Conservation (phyloP, 116 monocot species). For the Cymodocea nodosa region DNA sequence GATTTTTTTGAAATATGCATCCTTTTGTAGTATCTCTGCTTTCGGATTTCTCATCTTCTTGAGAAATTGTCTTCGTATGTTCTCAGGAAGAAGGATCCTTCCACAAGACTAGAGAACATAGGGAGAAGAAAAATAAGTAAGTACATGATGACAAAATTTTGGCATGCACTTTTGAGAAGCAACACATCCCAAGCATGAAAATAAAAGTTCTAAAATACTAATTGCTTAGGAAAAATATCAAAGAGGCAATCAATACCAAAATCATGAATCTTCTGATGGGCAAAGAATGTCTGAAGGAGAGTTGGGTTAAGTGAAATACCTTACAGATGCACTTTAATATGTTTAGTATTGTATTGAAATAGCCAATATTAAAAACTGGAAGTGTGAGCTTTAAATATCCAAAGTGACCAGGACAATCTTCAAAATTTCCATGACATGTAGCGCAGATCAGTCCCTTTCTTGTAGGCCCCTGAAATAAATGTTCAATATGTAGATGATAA, state of each 20-base stretch:
- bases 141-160: neutral
- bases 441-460: slow-evolving; percentile 17
- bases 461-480: slow-evolving; percentile 50
- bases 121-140: neutral
- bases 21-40: slow-evolving; percentile 45
- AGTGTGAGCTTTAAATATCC: slow-evolving; percentile 77
- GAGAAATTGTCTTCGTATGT: slow-evolving; percentile 35
- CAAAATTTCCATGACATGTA: slow-evolving; percentile 68
- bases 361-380: slow-evolving; percentile 90
- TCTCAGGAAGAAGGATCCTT: slow-evolving; percentile 67
- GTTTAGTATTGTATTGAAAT: slow-evolving; percentile 61
- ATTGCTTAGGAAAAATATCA: neutral
- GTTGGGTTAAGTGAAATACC: slow-evolving; percentile 28
- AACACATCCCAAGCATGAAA: neutral
- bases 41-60: slow-evolving; percentile 76
- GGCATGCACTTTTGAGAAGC: neutral
- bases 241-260: neutral
- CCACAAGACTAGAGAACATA: slow-evolving; percentile 39
- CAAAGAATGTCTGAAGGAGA: neutral
- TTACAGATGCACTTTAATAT: slow-evolving; percentile 96
- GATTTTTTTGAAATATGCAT: slow-evolving; percentile 47
- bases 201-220: too few relatives aligned
- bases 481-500: neutral
- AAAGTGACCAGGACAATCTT: slow-evolving; percentile 88
- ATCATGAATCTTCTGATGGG: neutral